Conservation (phyloP, 352 stramenopile genomes). For the Phytophthora capsici region DNA sequence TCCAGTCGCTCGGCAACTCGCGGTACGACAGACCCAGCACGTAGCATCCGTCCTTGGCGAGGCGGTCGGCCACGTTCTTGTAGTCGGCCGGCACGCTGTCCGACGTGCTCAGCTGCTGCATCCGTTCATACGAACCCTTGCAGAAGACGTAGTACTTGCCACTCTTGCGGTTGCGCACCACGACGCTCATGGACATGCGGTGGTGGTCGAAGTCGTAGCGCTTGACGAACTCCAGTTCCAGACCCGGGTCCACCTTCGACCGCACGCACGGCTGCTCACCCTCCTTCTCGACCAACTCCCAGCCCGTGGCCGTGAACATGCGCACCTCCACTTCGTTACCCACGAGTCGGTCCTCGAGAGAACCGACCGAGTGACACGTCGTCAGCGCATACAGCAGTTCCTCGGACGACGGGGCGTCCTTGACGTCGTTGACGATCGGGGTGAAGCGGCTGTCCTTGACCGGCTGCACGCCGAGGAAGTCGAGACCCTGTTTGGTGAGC, state of each 20-base stretch:
- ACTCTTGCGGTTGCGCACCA: conserved; percentile 67
- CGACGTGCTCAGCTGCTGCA: conserved; percentile 55
- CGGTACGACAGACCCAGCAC: conserved; percentile 66
- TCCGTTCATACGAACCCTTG: conserved; percentile 89
- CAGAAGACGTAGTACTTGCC: conserved; percentile 81
- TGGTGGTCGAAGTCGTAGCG: conserved; percentile 93
- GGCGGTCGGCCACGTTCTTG: conserved; percentile 31
- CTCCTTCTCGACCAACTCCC: conserved; percentile 43
- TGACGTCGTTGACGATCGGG: conserved; percentile 60
- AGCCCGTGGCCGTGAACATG: conserved; percentile 72
- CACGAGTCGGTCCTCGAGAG: conserved; percentile 70
- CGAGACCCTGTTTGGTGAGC: conserved; percentile 90
- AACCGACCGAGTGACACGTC: conserved; percentile 85
- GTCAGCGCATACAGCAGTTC: conserved; percentile 72
- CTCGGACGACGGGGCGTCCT: conserved; percentile 37
- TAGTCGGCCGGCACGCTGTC: conserved; percentile 71
- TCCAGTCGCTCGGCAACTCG: conserved; percentile 44
- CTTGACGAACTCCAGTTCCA: conserved; percentile 82
- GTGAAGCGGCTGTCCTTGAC: conserved; percentile 23
- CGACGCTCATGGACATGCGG: conserved; percentile 91
- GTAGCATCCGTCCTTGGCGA: conserved; percentile 78
- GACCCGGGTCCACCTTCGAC: conserved; percentile 39
- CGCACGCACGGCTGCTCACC: conserved; percentile 48
- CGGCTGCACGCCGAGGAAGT: conserved; percentile 62
- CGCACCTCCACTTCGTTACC: conserved; percentile 84